Evolutionary conservation across 371 early-diverging fungal genomes (phyloP), one percentile per base, ranked within the genome.

Genomic region (Parasitella parasitica): DNA sequence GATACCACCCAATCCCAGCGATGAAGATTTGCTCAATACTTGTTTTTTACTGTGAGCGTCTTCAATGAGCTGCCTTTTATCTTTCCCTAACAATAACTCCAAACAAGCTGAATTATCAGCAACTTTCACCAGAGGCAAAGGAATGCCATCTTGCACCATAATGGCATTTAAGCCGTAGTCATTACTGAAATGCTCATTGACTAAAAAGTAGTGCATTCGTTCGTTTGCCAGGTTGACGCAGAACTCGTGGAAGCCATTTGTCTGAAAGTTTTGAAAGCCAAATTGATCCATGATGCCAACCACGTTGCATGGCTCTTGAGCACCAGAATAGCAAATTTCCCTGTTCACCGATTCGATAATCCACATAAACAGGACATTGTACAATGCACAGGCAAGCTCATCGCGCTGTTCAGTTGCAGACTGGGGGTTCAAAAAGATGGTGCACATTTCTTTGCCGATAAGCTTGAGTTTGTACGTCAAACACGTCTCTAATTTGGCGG

Each of bases 171-270:
- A 58, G 3, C 89, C 89, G 13, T 71, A 67, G 12, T 76, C 82
- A 32, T 69, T 57, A 24, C 55, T 70, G 54, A 75, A 95, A 72
- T 68, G 85, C 76, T 68, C 90, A 76, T 66, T 78, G 67, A 63
- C 78, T 64, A 91, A 60, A 64, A 83, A 92, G n/a, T 89, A 84
- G 46, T 89, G 84, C 26, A 96, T 72, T 28, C 91, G 86, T 72
- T 97, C 96, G 65, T 91, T 93, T 36, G 95, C 93, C 68, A 91
- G 86, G 67, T 97, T 95, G 68, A 70, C 64, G 8, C 86, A 83
- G 63, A 96, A 89, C 55, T 90, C 87, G 67, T 94, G 90, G 69
- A 93, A 93, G 4, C 80, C 63, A 62, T 76, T 63, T 61, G 68
- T 22, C 36, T 69, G 16, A 61, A 70, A 76, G 48, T 73, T 73